Base-by-base conservation (phyloP, 1,284 basidiomycete species). In the Meira nashicola region DNA sequence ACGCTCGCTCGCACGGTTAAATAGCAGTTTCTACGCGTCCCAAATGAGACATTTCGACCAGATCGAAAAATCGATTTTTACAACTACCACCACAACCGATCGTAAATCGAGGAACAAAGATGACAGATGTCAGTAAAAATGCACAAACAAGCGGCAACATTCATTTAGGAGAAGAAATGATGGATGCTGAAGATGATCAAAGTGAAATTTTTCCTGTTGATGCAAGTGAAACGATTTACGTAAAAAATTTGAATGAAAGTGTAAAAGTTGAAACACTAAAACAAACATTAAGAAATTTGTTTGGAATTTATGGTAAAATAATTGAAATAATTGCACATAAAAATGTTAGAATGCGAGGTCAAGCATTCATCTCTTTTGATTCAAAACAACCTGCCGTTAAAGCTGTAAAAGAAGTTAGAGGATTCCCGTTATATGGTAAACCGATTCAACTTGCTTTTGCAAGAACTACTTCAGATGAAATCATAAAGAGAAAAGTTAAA, bases 391-490 rank as follows among this genome's bases (percentile, higher is more conserved):
- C 85, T 56, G 94, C 94, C 37, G 84, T 85, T 73, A 89, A 88
- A 78, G 94, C 94, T 5, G 83, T 89, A 83, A 89, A 86, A 80
- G 94, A 98, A 79, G 92, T 96, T 40, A 84, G 87, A 59, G 87
- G 91, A 51, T 97, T 99, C 78, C 94, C 94, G 7, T 80, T 99
- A 37, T 98, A 98, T 77, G 90, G 91, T 8, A 95, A 95, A 78
- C 90, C 93, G 1, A 92, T 99, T 91, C 89, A 93, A 90, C 88
- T 97, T 77, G 86, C 89, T 47, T 98, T 93, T 78, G 93, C 95
- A 23, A 84, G 83, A 76, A 88, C 88, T 54, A 84, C 87, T 66
- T 92, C 92, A 52, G 94, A 99, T 74, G 88, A 88, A 0, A 89
- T 94, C 1, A 88, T 97, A 15, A 15, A 56, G 49, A 55, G 62